phyloP scores from a whole-genome alignment of 257 asterid genomes.

The Solanum chaucha region DNA sequence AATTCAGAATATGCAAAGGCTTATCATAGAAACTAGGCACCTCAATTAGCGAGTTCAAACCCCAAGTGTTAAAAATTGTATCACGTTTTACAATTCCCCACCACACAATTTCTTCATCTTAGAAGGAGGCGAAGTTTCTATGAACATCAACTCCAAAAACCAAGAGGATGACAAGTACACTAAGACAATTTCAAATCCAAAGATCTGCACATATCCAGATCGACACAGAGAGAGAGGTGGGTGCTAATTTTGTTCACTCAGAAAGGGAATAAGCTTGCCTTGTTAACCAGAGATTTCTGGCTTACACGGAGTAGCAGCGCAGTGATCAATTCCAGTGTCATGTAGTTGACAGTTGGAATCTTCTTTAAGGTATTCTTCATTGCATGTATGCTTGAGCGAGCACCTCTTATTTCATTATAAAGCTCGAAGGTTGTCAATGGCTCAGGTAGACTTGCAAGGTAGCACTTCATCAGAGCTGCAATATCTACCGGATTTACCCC shows the following conservation, averaged over 20 bases:
- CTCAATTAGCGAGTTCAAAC: background rate
- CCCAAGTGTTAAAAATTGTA: background rate
- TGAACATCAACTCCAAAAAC: background rate
- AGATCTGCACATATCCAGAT: background rate
- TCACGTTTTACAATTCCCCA: background rate
- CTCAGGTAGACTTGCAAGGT: constrained; percentile 86
- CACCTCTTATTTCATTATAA: constrained; percentile 53
- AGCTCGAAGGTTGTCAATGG: constrained; percentile 76
- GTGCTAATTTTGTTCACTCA: background rate
- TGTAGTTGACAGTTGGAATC: constrained; percentile 78
- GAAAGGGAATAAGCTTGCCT: constrained; percentile 28
- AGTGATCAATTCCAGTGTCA: constrained; percentile 81
- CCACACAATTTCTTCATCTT: background rate
- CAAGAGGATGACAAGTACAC: background rate
- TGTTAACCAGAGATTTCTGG: constrained; percentile 77
- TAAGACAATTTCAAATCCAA: background rate
- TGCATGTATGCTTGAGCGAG: constrained; percentile 50
- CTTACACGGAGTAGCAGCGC: constrained; percentile 70
- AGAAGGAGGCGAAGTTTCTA: background rate
- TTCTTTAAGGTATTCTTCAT: constrained; percentile 72
- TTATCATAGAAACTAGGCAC: background rate
- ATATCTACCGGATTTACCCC: constrained; percentile 52
- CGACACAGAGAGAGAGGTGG: background rate
- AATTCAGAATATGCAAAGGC: background rate
- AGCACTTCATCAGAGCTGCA: constrained; percentile 79